Evolutionary conservation across 2,329 filamentous ascomycete species (phyloP).

Genomic region (Penicillium italicum): DNA sequence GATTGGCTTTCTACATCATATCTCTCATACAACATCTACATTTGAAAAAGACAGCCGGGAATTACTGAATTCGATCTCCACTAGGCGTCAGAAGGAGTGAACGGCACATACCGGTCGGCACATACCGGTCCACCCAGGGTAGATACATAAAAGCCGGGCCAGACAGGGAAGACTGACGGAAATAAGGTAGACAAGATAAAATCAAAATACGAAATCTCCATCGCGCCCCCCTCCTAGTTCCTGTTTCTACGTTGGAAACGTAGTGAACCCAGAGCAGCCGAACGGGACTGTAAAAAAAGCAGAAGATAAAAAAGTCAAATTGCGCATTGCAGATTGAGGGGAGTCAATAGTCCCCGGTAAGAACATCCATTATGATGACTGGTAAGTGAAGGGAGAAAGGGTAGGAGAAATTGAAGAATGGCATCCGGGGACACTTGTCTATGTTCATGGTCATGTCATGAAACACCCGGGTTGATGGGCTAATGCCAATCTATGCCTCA

Average conservation of each 20-base stretch:
- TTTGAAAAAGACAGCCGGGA: not conserved
- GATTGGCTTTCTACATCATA: not conserved
- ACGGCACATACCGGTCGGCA: constrained; percentile 4
- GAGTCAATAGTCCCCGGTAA: constrained; percentile 8
- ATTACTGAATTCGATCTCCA: constrained; percentile 6
- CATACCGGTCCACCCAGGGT: constrained; percentile 5
- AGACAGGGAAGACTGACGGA: constrained; percentile 8
- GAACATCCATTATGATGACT: constrained; percentile 2
- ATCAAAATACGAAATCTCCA: constrained; percentile 15
- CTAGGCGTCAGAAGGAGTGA: constrained; percentile 12
- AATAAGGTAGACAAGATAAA: constrained; percentile 11
- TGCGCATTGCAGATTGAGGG: not conserved
- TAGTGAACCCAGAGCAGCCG: constrained; percentile 15
- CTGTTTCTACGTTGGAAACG: constrained; percentile 28
- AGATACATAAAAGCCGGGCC: constrained; percentile 3
- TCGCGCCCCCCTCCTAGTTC: constrained; percentile 24
- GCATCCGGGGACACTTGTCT: not conserved
- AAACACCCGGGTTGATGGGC: not conserved
- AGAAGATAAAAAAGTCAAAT: not conserved
- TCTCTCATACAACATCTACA: not conserved
- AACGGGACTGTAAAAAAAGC: constrained; percentile 1
- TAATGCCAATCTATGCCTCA: constrained; percentile 30
- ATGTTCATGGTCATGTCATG: not conserved
- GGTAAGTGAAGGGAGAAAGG: not conserved
- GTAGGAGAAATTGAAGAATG: not conserved